Conservation (phyloP, 345 rosid species). For the Angophora floribunda region DNA sequence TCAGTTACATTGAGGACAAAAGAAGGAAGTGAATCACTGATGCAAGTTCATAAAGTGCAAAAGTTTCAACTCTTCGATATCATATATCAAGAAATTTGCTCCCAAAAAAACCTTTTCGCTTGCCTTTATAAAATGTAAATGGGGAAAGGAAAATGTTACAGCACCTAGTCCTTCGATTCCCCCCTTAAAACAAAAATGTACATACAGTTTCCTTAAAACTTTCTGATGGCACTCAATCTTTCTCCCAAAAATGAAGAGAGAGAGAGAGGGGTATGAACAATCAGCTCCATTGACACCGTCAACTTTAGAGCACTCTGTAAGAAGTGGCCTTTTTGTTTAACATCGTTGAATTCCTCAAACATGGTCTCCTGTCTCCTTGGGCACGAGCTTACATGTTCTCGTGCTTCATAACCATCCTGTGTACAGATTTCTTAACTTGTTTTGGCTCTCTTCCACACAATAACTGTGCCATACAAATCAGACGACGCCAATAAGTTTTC, state of each 20-base stretch:
- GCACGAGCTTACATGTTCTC: not conserved
- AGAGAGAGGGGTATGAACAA: not conserved
- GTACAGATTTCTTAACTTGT: conserved; percentile 7
- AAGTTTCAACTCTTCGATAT: not conserved
- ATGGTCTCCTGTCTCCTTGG: not conserved
- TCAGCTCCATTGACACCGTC: not conserved
- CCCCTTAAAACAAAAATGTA: not conserved
- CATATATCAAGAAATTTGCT: not conserved
- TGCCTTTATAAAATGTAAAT: not conserved
- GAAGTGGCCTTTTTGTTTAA: not conserved
- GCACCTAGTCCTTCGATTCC: not conserved
- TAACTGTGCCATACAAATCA: conserved; percentile 87
- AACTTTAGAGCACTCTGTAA: not conserved
- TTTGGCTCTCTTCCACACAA: conserved; percentile 97
- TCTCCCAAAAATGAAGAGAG: not conserved
- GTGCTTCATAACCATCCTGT: not conserved
- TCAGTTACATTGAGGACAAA: not conserved
- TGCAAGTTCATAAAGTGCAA: not conserved
- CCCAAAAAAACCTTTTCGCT: not conserved
- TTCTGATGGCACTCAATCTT: not conserved
- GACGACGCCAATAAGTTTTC: conserved; percentile 91
- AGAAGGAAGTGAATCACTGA: not conserved
- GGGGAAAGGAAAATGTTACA: not conserved
- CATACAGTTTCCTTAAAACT: not conserved
- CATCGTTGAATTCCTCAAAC: not conserved